These are phyloP conservation scores for Mortierella sp. DNA, from an alignment of 371 early-diverging fungal species.

Conservation along the genomic window DNA sequence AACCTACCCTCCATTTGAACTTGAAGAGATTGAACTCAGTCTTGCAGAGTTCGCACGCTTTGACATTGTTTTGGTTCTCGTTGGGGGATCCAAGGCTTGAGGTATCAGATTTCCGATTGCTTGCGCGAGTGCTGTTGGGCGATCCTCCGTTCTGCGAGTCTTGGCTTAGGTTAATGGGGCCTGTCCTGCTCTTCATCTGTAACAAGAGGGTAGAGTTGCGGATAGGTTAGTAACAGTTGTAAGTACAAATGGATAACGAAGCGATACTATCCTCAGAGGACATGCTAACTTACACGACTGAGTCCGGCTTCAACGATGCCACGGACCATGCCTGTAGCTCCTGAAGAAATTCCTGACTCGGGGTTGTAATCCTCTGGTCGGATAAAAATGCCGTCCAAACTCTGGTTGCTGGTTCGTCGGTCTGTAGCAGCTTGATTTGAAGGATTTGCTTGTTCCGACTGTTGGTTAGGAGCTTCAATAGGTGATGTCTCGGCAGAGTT, in stretches of 20 bases:
- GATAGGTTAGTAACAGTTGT: neutral
- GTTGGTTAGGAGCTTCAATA: constrained; percentile 45
- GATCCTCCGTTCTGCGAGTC: constrained; percentile 16
- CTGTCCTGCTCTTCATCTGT: constrained; percentile 53
- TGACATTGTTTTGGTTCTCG: constrained; percentile 35
- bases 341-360: constrained; percentile 7
- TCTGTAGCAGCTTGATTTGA: constrained; percentile 5
- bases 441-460: neutral
- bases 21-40: constrained; percentile 59
- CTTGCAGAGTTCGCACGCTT: constrained; percentile 62
- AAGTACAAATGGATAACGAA: neutral
- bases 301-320: constrained; percentile 53
- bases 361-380: constrained; percentile 34
- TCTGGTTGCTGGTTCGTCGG: constrained; percentile 29
- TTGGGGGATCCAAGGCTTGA: constrained; percentile 20
- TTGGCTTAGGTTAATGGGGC: neutral
- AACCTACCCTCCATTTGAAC: constrained; percentile 53
- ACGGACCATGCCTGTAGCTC: constrained; percentile 54
- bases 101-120: constrained; percentile 52
- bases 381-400: constrained; percentile 37
- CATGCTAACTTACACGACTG: constrained; percentile 36
- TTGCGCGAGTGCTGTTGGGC: constrained; percentile 19
- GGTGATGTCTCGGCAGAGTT: constrained; percentile 34
- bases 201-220: neutral
- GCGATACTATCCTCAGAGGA: no score